phyloP scores from a whole-genome alignment of 345 rosid species.

The Hevea brasiliensis region DNA sequence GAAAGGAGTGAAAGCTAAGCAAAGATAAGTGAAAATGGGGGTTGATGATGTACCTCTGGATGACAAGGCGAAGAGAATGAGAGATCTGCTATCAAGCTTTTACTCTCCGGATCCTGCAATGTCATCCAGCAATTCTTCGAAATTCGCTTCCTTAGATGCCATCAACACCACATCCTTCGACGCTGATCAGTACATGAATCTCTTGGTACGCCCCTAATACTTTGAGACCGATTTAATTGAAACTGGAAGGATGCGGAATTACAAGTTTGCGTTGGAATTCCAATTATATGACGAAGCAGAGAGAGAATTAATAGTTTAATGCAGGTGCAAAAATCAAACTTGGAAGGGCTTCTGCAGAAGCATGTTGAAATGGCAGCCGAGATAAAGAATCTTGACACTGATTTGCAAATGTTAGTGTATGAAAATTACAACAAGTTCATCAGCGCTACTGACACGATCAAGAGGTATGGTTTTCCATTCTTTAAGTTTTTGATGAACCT shows the following conservation, averaged over 20 bases:
- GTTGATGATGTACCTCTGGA: slow-evolving; percentile 78
- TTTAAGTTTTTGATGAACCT: slow-evolving; percentile 9
- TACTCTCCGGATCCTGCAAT: slow-evolving; percentile 90
- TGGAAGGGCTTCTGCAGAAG: slow-evolving; percentile 83
- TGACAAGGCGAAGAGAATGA: slow-evolving; percentile 98
- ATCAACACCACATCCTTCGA: slow-evolving; percentile 78
- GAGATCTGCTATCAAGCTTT: slow-evolving; percentile 97
- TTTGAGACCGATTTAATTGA: background rate
- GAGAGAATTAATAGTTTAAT: background rate
- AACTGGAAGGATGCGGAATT: background rate
- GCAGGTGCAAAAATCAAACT: slow-evolving; percentile 75
- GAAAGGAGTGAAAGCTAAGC: background rate
- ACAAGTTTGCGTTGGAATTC: background rate
- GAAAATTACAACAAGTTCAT: slow-evolving; percentile 97
- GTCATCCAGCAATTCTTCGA: slow-evolving; percentile 41
- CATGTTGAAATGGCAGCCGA: slow-evolving; percentile 98
- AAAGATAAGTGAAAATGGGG: slow-evolving; percentile 36
- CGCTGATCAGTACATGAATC: slow-evolving; percentile 89
- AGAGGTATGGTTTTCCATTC: slow-evolving; percentile 50
- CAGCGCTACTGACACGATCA: slow-evolving; percentile 97
- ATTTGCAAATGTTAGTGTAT: slow-evolving; percentile 94
- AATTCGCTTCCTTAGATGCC: slow-evolving; percentile 61
- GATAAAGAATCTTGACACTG: slow-evolving; percentile 96
- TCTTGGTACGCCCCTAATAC: slow-evolving; percentile 51
- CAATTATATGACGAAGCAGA: background rate